Evolutionary conservation across 352 stramenopile species (phyloP), one percentile per base, ranked within the genome.

Genomic region (Pythium phragmitis): DNA sequence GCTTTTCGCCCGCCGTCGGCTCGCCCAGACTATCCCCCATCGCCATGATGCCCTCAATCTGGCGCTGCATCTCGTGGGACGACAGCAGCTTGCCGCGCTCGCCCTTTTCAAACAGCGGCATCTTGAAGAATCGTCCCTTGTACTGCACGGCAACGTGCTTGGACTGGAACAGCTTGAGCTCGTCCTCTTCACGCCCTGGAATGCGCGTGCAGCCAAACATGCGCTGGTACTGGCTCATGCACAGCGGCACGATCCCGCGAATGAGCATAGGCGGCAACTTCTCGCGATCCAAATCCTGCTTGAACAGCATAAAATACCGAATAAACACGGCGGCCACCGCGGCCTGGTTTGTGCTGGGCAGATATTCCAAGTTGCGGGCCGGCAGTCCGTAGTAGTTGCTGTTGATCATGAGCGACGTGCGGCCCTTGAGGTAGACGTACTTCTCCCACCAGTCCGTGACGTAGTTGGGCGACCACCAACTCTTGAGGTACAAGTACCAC

Each of bases 301-400:
- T 94, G 65, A 96, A 97, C 14, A 88, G 71, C 65, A 97, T 78
- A 36, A 97, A 89, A 67, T 91, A 70, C 61, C 90, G 80, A 33
- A 91, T 79, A 0, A 92, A 63, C 13, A 71, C 73, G 8, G 89
- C 89, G 3, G 89, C 82, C 51, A 90, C 65, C 1, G 89, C 83
- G 7, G 76, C 47, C 14, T 79, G 85, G 50, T 91, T 89, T 19
- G 74, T 76, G 6, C 87, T 85, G 0, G 80, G 72, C 54, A 76
- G 74, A 56, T 87, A 89, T 23, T 89, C 60, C 4, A 91, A 54
- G 57, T 91, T 90, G 19, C 75, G 52, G 21, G 75, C 72, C 8
- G 81, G 85, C 21, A 97, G 76, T 7, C 85, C 87, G 61, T 97
- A 97, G 77, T 97, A 97, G 72, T 97, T 97, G 73, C 81, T 94